Evolutionary conservation across 2,329 filamentous ascomycete species (phyloP), one percentile per base, ranked within the genome.

Genomic region (Colletotrichum tropicale): DNA sequence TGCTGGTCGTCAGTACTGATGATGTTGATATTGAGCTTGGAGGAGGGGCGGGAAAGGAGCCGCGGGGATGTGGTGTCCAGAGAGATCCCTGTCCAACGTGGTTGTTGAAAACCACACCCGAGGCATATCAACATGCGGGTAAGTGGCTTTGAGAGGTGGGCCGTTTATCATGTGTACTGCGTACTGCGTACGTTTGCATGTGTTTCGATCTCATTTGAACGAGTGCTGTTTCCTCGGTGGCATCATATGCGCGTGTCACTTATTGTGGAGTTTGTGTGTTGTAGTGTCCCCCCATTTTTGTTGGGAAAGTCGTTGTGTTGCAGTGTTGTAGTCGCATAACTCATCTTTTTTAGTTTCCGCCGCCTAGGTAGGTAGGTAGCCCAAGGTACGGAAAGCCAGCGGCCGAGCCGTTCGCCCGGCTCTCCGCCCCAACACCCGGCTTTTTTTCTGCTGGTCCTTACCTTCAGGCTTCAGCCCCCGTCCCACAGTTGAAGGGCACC

Each of bases 401-500:
- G 73, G 70, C 70, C 56, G 70, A 68, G 73, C 70, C 73, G 70
- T 75, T 75, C 64, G 70, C 43, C 73, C 73, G 73, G 64, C 30
- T 56, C 62, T 75, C 73, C 73, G 70, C 73, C 73, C 73, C 73
- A 75, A 75, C 36, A 48, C 62, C 36, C 21, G 36, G 24, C 18
- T 61, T 61, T 61, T 61, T 61, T 34, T 34, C 28, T 32, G 38
- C 38, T 36, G 34, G 3, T 36, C 15, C 34, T 16, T 36, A 36
- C 34, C 34, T 8, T 16, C 34, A 36, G 34, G 34, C 26, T 28
- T 10, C 56, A 28, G 24, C 8, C 28, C 58, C 58, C 58, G 16
- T 61, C 58, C 58, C 8, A 18, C 16, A 34, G 8, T n/a, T 18
- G 58, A 16, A 61, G 28, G 56, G 13, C 58, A 16, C 58, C 28